Percentiles rank a stretch among this genome's conserved stretches.
Conservation (phyloP, 78 protist species). For the Dictyostelium intermedium region DNA sequence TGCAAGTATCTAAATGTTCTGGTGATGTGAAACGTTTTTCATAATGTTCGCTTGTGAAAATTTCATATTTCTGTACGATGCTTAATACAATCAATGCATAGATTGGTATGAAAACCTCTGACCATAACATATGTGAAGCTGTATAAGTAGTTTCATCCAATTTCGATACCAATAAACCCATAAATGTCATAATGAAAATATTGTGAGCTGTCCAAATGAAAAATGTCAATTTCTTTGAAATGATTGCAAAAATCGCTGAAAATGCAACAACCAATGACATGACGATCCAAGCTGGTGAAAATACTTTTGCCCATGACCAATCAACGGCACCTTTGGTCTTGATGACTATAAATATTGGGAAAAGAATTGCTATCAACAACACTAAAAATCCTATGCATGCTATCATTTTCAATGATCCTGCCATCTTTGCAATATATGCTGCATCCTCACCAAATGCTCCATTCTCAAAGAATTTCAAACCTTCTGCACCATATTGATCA, state of each 20-base stretch:
- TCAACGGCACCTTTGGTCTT: constrained; percentile 13
- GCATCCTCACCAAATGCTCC: constrained; percentile 47
- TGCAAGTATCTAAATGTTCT: neutral
- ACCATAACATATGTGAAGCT: constrained; percentile 4
- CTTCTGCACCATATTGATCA: constrained; percentile 86
- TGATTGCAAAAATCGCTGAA: neutral
- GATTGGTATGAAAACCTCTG: constrained; percentile 42
- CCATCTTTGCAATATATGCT: neutral
- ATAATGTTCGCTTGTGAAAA: neutral
- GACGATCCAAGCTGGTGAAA: constrained; percentile 40
- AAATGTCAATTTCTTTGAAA: neutral
- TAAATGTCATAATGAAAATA: neutral
- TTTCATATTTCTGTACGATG: neutral
- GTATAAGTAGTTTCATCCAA: neutral
- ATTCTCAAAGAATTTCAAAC: constrained; percentile 29
- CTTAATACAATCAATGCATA: neutral
- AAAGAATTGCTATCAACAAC: neutral
- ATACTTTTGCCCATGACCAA: constrained; percentile 54
- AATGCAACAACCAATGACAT: neutral
- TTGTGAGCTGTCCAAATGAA: neutral
- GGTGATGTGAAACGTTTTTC: neutral
- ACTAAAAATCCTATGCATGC: neutral
- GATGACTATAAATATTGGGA: constrained; percentile 28
- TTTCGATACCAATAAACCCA: neutral
- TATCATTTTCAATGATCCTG: constrained; percentile 6